These are phyloP conservation scores for Saprolegnia diclina DNA, from an alignment of 352 stramenopile species.

Conservation along the genomic window DNA sequence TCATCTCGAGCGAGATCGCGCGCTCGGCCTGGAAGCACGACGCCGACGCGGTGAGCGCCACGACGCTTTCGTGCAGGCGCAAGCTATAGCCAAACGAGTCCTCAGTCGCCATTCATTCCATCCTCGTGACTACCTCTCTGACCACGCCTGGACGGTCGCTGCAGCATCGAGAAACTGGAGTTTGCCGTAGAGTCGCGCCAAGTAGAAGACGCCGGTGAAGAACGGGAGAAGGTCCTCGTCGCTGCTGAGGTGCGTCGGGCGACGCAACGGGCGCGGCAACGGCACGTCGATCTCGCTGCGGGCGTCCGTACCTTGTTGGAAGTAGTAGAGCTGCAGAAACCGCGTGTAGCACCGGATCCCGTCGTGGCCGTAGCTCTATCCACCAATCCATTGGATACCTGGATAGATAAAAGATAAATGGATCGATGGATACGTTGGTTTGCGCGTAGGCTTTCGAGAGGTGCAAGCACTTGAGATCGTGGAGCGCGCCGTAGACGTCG, in stretches of 20 bases:
- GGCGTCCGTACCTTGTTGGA: constrained; percentile 13
- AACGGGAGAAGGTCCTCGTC: constrained; percentile 13
- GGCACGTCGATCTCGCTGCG: constrained; percentile 11
- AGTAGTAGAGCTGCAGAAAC: constrained; percentile 65
- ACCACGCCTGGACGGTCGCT: constrained; percentile 57
- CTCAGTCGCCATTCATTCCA: constrained; percentile 37
- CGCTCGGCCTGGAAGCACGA: constrained; percentile 47
- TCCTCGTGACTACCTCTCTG: constrained; percentile 52
- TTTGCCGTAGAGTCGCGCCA: constrained; percentile 54
- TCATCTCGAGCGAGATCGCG: constrained; percentile 57
- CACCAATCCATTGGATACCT: constrained; percentile 36
- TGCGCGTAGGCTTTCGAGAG: constrained; percentile 6
- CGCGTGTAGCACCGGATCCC: constrained; percentile 64
- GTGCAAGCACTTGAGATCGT: constrained; percentile 45
- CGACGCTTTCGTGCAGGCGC: constrained; percentile 25
- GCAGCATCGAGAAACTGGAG: constrained; percentile 35
- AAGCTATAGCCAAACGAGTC: constrained; percentile 24
- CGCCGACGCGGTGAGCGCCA: constrained; percentile 30
- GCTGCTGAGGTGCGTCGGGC: constrained; percentile 11
- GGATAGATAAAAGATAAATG: not conserved
- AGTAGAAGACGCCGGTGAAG: constrained; percentile 20
- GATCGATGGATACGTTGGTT: constrained; percentile 7
- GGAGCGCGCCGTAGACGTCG: constrained; percentile 52
- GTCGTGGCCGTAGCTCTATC: constrained; percentile 45
- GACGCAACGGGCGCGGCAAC: constrained; percentile 24